Conservation (phyloP, 1,284 basidiomycete genomes). For the Chalciporus sp. region DNA sequence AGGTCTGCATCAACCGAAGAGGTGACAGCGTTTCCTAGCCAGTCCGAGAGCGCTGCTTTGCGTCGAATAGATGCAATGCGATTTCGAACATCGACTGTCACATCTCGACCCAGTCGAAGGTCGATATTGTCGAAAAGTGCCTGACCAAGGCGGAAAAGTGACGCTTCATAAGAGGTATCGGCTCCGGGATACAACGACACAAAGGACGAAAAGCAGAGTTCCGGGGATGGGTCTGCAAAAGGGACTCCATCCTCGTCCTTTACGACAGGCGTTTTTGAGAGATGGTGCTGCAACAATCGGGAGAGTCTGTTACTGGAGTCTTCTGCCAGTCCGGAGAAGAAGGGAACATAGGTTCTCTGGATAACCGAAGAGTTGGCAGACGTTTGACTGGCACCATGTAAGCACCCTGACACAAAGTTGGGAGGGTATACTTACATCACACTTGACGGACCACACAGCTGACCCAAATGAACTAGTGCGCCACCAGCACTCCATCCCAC, state of each 20-base stretch:
- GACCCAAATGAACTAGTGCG: slow-evolving; percentile 74
- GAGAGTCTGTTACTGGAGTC: slow-evolving; percentile 50
- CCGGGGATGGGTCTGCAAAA: slow-evolving; percentile 52
- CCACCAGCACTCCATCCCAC: slow-evolving; percentile 90
- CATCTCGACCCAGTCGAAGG: slow-evolving; percentile 58
- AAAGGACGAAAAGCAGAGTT: slow-evolving; percentile 82
- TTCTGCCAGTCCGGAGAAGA: slow-evolving; percentile 38
- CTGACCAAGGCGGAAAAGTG: slow-evolving; percentile 85
- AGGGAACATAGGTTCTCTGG: slow-evolving; percentile 48
- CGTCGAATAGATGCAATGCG: slow-evolving; percentile 70
- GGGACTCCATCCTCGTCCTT: slow-evolving; percentile 57
- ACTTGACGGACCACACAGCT: slow-evolving; percentile 59
- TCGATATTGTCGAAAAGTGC: slow-evolving; percentile 88
- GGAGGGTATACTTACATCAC: slow-evolving; percentile 45
- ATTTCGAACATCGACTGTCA: slow-evolving; percentile 60
- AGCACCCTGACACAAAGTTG: slow-evolving; percentile 11
- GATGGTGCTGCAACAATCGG: slow-evolving; percentile 81
- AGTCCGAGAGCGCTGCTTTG: slow-evolving; percentile 81
- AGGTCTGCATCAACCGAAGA: slow-evolving; percentile 77
- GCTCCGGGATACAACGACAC: slow-evolving; percentile 70
- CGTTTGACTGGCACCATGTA: slow-evolving; percentile 40
- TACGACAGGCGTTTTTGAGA: slow-evolving; percentile 73
- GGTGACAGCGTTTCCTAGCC: slow-evolving; percentile 82
- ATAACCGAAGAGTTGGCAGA: slow-evolving; percentile 63
- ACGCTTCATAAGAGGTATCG: slow-evolving; percentile 78